Evolutionary conservation across 495 filamentous ascomycete species (phyloP).

Genomic region (Aspergillus biplanus): DNA sequence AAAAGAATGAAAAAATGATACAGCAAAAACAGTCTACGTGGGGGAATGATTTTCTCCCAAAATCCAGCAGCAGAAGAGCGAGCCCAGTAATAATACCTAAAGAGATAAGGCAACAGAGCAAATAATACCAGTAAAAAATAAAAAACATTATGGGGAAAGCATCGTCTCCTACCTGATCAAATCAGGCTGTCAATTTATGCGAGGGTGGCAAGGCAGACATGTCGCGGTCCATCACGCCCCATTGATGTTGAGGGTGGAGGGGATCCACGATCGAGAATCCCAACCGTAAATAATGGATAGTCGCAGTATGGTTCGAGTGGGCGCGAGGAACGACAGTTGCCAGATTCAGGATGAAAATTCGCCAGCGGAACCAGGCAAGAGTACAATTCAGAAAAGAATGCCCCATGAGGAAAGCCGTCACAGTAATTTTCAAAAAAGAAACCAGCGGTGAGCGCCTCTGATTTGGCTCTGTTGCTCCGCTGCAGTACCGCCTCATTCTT

Average conservation of each 20-base stretch:
- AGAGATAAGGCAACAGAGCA: slow-evolving; percentile 1
- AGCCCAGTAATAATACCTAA: not conserved
- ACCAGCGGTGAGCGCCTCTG: slow-evolving; percentile 29
- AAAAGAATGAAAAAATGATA: slow-evolving; percentile 4
- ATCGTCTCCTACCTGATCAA: not conserved
- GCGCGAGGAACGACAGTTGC: not conserved
- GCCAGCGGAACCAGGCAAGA: slow-evolving; percentile 1
- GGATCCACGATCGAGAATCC: not conserved
- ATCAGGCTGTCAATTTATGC: not conserved
- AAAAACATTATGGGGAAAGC: no score
- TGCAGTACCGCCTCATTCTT: slow-evolving; percentile 32
- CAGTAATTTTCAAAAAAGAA: slow-evolving; percentile 8
- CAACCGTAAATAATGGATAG: not conserved
- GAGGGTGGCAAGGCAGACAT: slow-evolving; percentile 12
- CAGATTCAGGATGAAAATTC: not conserved
- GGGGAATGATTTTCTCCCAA: slow-evolving; percentile 5
- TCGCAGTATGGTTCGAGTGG: not conserved
- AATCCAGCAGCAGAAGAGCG: not conserved
- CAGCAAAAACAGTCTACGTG: slow-evolving; percentile 1
- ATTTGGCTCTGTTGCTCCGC: slow-evolving; percentile 24
- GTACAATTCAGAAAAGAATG: slow-evolving; percentile 2
- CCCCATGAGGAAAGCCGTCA: slow-evolving; percentile 5
- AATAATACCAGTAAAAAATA: not conserved
- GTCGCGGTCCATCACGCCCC: not conserved
- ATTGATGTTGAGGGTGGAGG: not conserved